These are phyloP conservation scores for Selaginella moellendorffii DNA, from an alignment of 75 land plant genomes.

Conservation along the genomic window DNA sequence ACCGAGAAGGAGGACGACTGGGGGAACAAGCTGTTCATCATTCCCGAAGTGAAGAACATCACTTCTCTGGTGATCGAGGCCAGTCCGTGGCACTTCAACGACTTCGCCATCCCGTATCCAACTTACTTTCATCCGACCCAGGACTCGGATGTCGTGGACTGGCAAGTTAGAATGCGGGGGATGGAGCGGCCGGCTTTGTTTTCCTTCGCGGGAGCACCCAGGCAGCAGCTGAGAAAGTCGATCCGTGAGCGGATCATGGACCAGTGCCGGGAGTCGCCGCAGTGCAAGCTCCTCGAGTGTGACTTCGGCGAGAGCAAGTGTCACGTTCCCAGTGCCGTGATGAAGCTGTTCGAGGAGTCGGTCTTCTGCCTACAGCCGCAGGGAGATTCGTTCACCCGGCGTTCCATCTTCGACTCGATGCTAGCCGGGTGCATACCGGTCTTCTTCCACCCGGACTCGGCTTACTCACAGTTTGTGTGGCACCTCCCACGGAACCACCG, in stretches of 20 bases:
- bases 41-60: slow-evolving; percentile 82
- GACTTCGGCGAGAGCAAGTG: neutral
- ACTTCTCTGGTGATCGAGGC: slow-evolving; percentile 82
- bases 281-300: slow-evolving; percentile 13
- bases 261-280: neutral
- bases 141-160: slow-evolving; percentile 50
- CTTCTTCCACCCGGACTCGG: slow-evolving; percentile 2
- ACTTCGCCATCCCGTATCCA: slow-evolving; percentile 89
- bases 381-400: slow-evolving; percentile 4
- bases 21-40: slow-evolving; percentile 88
- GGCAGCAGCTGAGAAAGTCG: slow-evolving; percentile 21
- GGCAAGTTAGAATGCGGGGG: slow-evolving; percentile 68
- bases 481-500: slow-evolving; percentile 18
- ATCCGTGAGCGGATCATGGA: slow-evolving; percentile 10
- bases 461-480: slow-evolving; percentile 15
- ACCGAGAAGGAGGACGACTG: slow-evolving; percentile 63
- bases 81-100: slow-evolving; percentile 87
- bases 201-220: slow-evolving; percentile 89
- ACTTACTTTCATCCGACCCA: slow-evolving; percentile 93
- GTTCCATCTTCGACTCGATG: slow-evolving; percentile 12
- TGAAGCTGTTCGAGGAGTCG: slow-evolving; percentile 10
- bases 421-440: slow-evolving; percentile 16
- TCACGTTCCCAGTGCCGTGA: slow-evolving; percentile 3
- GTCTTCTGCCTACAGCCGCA: slow-evolving; percentile 17
- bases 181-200: slow-evolving; percentile 47